phyloP scores from a whole-genome alignment of 2,329 filamentous ascomycete genomes.

The Trichoderma harzianum region DNA sequence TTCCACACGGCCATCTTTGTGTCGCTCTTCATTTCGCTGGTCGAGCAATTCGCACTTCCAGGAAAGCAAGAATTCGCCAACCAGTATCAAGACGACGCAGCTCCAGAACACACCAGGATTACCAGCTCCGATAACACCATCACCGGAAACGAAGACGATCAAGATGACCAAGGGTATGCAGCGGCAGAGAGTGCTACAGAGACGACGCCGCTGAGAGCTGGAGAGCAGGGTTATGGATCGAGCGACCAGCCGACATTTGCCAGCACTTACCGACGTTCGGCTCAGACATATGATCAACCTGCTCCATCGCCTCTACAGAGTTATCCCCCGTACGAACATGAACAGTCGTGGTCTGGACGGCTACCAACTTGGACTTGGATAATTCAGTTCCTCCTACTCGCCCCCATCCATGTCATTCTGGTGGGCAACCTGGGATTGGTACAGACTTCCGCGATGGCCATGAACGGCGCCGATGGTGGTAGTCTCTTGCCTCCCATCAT shows the following conservation, averaged over 20 bases:
- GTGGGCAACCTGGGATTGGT: slow-evolving; percentile 73
- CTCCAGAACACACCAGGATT: slow-evolving; percentile 41
- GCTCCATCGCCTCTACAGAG: slow-evolving; percentile 25
- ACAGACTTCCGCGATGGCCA: slow-evolving; percentile 66
- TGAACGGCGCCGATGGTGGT: slow-evolving; percentile 83
- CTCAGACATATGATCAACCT: slow-evolving; percentile 30
- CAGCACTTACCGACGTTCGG: slow-evolving; percentile 52
- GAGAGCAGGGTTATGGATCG: slow-evolving; percentile 33
- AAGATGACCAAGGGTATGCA: not conserved
- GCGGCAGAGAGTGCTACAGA: slow-evolving; percentile 44
- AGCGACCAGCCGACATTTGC: slow-evolving; percentile 51
- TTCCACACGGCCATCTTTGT: slow-evolving; percentile 73
- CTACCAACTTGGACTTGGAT: slow-evolving; percentile 86
- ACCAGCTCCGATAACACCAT: slow-evolving; percentile 14
- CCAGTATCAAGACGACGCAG: slow-evolving; percentile 48
- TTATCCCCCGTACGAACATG: slow-evolving; percentile 56
- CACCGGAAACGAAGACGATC: slow-evolving; percentile 8
- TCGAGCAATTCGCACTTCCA: slow-evolving; percentile 76
- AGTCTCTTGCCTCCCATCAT: slow-evolving; percentile 69
- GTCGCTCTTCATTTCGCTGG: slow-evolving; percentile 69
- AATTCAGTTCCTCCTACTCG: slow-evolving; percentile 76
- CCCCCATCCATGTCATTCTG: slow-evolving; percentile 73
- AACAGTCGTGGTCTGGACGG: slow-evolving; percentile 80
- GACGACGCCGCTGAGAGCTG: slow-evolving; percentile 50
- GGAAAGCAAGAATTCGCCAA: slow-evolving; percentile 67